Base-by-base conservation (phyloP, 768 basidiomycete species). In the Kwoniella europaea region DNA sequence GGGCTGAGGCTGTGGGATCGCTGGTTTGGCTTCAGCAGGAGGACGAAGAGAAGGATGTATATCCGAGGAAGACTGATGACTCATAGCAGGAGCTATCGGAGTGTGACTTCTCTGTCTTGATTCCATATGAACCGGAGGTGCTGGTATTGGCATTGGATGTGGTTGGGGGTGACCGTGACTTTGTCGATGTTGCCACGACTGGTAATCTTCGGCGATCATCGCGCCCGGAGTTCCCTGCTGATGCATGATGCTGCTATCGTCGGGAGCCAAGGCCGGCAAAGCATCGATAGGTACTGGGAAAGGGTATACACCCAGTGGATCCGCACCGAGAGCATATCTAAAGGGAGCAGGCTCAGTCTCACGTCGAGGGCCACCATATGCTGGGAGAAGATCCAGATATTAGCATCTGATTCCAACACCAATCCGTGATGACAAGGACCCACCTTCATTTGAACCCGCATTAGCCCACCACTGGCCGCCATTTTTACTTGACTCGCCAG, bases 211-310 rank as follows among this genome's bases (percentile, higher is more conserved):
- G 9, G 58, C 60, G 53, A 63, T 68, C 42, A 59, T 55, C 41
- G 63, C 63, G 24, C 58, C 50, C 29, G 69, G 68, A 4, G 72
- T 41, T 29, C 72, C 71, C 0, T 55, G 18, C 41, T 44, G 66
- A 54, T 69, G 50, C 29, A 20, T n/a, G 35, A 1, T 35, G 57
- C 53, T 27, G 63, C 54, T 60, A n/a, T 72, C 68, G 7, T 57
- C 56, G 9, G 63, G 65, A 13, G 29, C 42, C 42, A 79, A 46
- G 5, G 75, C 71, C 0, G 78, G 78, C 27, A 79, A 50, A 35
- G 74, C 46, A n/a, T 68, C 72, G 5, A 29, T 65, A 27, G 78
- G 78, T 27, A 79, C 63, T 4, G 78, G 78, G 71, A 79, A 79
- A 5, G 78, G 78, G 42, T 76, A 79, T n/a, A 69, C 58, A 35